A percentile compares a stretch with the other conserved stretches of the same genome.
Evolutionary conservation across 2,329 filamentous ascomycete genomes (phyloP).

Genomic region (Trichoderma sp.): DNA sequence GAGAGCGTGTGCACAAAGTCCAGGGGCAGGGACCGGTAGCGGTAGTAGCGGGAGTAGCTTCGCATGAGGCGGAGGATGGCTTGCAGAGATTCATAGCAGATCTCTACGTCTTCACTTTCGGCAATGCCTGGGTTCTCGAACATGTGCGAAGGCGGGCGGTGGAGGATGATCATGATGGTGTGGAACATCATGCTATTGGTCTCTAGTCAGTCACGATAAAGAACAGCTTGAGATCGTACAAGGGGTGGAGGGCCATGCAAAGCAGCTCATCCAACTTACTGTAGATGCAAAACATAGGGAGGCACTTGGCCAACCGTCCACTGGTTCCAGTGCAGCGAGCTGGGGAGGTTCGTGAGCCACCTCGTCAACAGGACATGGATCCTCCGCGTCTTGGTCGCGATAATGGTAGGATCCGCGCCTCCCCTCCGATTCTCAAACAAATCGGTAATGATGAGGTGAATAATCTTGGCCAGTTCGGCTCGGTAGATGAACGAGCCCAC

Average conservation of each 20-base stretch:
- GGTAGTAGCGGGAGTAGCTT: conserved; percentile 49
- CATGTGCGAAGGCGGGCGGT: conserved; percentile 50
- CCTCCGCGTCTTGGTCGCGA: conserved; percentile 48
- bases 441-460: conserved; percentile 54
- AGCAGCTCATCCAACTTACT: conserved; percentile 36
- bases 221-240: not conserved
- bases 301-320: conserved; percentile 53
- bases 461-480: conserved; percentile 52
- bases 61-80: conserved; percentile 50
- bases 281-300: conserved; percentile 51
- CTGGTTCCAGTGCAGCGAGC: conserved; percentile 54
- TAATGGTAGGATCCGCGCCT: conserved; percentile 45
- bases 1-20: conserved; percentile 55
- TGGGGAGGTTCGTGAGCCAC: conserved; percentile 50
- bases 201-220: conserved; percentile 29
- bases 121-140: conserved; percentile 45
- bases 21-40: conserved; percentile 48
- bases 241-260: not conserved
- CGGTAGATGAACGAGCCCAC: conserved; percentile 52
- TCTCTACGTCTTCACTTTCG: conserved; percentile 50
- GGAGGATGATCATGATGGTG: conserved; percentile 55
- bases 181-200: conserved; percentile 49
- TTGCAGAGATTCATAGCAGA: conserved; percentile 53
- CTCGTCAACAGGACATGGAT: conserved; percentile 52
- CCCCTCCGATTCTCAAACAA: conserved; percentile 52